Evolutionary conservation across 768 basidiomycete genomes (phyloP), one percentile per base, ranked within the genome.

Genomic region (Leccinum ochraceum): DNA sequence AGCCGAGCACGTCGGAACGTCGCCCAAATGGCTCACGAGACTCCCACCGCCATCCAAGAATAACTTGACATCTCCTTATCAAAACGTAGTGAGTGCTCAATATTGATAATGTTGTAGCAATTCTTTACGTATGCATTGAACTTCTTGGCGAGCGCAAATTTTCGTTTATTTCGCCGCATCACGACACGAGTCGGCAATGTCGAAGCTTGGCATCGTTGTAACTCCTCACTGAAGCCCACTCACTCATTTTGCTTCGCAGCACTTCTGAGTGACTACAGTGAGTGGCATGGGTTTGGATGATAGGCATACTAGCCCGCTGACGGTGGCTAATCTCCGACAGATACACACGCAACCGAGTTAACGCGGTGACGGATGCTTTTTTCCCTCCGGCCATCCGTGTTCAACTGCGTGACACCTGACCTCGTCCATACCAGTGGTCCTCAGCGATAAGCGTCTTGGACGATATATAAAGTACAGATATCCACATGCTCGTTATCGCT

Each of bases 361-460:
- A 39, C 24, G 34, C 50, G 36, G 34, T 13, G 22, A 46, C 49
- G 14, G 20, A 4, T 49, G 51, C 6, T 37, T 24, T 49, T n/a
- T 42, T 26, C n/a, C 13, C 44, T 39, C 30, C 39, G 14, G 32
- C 32, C 46, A 14, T n/a, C 44, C 52, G 42, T 16, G 37, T 46
- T 56, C 51, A 13, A 60, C 7, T 36, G 51, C 30, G 34, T 34
- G 34, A 42, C 59, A 44, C 59, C 44, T 56, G 60, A 56, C 57
- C 50, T 44, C n/a, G 7, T 17, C 28, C 3, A 30, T 30, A 8
- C 30, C 30, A 30, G 30, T 22, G 34, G 36, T 26, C 36, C 14
- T 32, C 5, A 11, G 42, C 59, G 61, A 69, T 59, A 59, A 67
- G 68, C 53, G 16, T 54, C 13, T 37, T 37, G 48, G 54, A n/a